Percentiles rank a stretch among this genome's conserved stretches.
Conservation (phyloP, 257 asterid genomes). For the Nicotiana sylvestris region DNA sequence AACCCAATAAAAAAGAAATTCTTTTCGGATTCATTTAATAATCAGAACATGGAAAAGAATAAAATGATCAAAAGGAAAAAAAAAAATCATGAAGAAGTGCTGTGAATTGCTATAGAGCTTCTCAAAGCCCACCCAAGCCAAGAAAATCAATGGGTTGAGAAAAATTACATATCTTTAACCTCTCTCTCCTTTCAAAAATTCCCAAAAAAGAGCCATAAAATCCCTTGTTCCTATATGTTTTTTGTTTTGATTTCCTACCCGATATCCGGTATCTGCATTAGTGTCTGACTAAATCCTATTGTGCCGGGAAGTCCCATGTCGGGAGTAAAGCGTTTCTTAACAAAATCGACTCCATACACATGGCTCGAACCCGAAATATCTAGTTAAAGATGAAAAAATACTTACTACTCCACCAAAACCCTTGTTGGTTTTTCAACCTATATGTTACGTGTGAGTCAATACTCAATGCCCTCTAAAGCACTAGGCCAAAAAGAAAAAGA, state of each 20-base stretch:
- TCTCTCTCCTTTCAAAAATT: neutral
- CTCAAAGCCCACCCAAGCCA: neutral
- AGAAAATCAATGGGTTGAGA: neutral
- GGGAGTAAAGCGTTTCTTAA: no score
- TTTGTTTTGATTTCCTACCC: accelerated
- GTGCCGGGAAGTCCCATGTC: no score
- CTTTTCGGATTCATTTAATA: neutral
- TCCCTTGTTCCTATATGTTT: neutral
- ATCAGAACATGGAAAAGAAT: neutral
- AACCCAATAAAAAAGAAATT: neutral
- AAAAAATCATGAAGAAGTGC: neutral
- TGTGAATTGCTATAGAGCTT: neutral
- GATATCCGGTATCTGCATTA: accelerated
- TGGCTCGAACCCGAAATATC: no score
- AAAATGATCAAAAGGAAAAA: neutral
- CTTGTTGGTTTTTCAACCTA: neutral
- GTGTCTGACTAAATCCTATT: no score
- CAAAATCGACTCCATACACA: no score
- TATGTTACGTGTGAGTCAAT: neutral
- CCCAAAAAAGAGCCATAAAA: neutral
- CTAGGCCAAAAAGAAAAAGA: neutral
- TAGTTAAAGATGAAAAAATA: no score
- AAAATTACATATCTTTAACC: neutral
- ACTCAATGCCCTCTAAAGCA: neutral
- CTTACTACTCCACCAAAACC: no score